These are phyloP conservation scores for Centrapalus pauciflorus DNA, from an alignment of 129 eudicot species.

Conservation along the genomic window DNA sequence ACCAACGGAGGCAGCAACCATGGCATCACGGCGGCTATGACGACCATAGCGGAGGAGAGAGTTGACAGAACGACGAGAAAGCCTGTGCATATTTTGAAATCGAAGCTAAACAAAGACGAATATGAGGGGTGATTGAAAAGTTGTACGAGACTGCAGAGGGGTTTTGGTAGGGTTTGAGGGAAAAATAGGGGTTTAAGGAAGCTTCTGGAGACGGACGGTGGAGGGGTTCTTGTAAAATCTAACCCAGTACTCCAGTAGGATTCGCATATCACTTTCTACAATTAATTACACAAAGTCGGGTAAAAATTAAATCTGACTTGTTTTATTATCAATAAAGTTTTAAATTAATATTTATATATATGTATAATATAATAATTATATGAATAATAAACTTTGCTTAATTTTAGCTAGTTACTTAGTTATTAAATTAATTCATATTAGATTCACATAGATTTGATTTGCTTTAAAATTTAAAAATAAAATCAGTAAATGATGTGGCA, in stretches of 20 bases:
- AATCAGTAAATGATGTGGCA: too few relatives aligned
- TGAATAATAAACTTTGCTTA: too few relatives aligned
- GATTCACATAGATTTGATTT: too few relatives aligned
- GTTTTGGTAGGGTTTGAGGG: slow-evolving; percentile 34
- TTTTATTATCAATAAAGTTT: too few relatives aligned
- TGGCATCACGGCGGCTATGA: slow-evolving; percentile 39
- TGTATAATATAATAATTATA: too few relatives aligned
- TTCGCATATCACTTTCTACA: too few relatives aligned
- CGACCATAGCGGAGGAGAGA: slow-evolving; percentile 53
- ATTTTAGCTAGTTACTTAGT: too few relatives aligned
- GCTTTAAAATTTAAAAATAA: too few relatives aligned
- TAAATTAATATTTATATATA: too few relatives aligned
- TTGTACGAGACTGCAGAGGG: slow-evolving; percentile 9
- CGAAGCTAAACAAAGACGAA: neutral
- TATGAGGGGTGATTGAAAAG: neutral
- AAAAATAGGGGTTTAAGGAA: slow-evolving; percentile 33
- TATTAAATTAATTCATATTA: too few relatives aligned
- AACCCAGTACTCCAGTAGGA: neutral
- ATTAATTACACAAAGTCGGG: too few relatives aligned
- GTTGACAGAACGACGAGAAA: slow-evolving; percentile 67
- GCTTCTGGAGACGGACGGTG: slow-evolving; percentile 35
- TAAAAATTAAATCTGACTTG: too few relatives aligned
- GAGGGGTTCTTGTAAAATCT: neutral
- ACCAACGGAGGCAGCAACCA: slow-evolving; percentile 28
- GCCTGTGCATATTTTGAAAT: slow-evolving; percentile 57